These are phyloP conservation scores for Brasenia schreberi DNA, from an alignment of 164 flowering plant genomes.

Conservation along the genomic window DNA sequence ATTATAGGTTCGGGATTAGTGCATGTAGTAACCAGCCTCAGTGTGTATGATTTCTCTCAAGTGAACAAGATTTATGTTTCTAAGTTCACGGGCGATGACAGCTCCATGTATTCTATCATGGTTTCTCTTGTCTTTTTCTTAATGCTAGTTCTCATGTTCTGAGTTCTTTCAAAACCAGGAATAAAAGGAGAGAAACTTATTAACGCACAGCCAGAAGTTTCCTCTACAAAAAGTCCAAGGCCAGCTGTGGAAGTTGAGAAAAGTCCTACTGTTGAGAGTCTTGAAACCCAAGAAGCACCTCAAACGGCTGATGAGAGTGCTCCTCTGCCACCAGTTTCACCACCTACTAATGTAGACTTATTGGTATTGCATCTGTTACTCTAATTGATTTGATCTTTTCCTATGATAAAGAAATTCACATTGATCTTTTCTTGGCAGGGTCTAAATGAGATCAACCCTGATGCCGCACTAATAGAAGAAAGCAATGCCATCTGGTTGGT, in stretches of 20 bases:
- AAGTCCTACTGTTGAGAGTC: slow-evolving; percentile 16
- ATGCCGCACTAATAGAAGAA: slow-evolving; percentile 62
- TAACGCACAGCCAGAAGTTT: slow-evolving; percentile 28
- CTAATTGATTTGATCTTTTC: neutral
- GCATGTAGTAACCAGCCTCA: neutral
- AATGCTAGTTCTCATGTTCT: neutral
- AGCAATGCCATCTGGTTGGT: slow-evolving; percentile 66
- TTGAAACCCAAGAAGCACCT: slow-evolving; percentile 37
- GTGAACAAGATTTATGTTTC: neutral
- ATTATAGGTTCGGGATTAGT: too few relatives aligned
- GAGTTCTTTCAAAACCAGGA: slow-evolving; percentile 25
- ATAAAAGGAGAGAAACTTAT: slow-evolving; percentile 27
- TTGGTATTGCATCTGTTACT: slow-evolving; percentile 29
- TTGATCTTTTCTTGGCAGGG: slow-evolving; percentile 35
- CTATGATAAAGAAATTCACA: neutral
- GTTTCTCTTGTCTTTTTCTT: neutral
- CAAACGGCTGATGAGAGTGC: slow-evolving; percentile 29
- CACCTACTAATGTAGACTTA: slow-evolving; percentile 42
- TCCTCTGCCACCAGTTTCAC: slow-evolving; percentile 28
- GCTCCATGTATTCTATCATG: too few relatives aligned
- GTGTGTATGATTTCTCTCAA: neutral
- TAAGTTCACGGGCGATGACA: too few relatives aligned
- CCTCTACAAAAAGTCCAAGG: slow-evolving; percentile 22
- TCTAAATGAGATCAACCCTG: slow-evolving; percentile 57
- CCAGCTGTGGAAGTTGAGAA: slow-evolving; percentile 27